Percentiles rank a stretch among this genome's conserved stretches.
Conservation (phyloP, 2,329 filamentous ascomycete genomes). For the Dactylellina cionopaga region DNA sequence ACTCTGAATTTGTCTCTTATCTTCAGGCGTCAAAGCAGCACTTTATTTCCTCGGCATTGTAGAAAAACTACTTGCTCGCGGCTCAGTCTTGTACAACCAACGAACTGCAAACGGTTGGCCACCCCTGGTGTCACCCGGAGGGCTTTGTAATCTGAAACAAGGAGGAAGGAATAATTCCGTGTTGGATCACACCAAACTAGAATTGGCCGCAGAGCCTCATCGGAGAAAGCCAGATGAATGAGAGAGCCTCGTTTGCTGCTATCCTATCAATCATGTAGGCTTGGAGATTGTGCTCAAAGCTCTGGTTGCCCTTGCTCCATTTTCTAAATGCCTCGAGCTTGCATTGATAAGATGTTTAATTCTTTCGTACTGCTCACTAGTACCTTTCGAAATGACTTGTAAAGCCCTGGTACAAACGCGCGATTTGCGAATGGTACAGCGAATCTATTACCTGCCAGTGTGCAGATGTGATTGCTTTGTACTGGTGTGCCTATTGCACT, state of each 20-base stretch:
- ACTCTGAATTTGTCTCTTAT: conserved; percentile 31
- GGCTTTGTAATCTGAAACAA: conserved; percentile 5
- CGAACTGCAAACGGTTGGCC: not conserved
- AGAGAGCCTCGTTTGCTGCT: too few species aligned
- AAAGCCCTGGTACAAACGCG: too few species aligned
- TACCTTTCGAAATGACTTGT: too few species aligned
- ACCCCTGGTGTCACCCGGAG: not conserved
- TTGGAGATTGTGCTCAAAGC: too few species aligned
- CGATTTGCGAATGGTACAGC: too few species aligned
- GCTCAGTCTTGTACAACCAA: conserved; percentile 22
- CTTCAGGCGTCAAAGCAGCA: not conserved
- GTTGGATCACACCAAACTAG: not conserved
- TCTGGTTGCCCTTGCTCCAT: too few species aligned
- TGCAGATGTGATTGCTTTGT: not conserved
- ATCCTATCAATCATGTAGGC: too few species aligned
- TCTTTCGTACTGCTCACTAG: too few species aligned
- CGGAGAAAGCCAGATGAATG: not conserved
- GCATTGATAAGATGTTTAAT: too few species aligned
- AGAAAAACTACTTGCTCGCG: too few species aligned
- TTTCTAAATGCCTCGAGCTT: too few species aligned
- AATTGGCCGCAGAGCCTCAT: conserved; percentile 18
- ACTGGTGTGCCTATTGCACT: conserved; percentile 20
- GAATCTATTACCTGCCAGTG: not conserved
- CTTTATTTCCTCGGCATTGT: not conserved
- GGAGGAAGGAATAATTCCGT: conserved; percentile 20